phyloP scores from a whole-genome alignment of 306 rosid genomes.

The Vigna radiata region DNA sequence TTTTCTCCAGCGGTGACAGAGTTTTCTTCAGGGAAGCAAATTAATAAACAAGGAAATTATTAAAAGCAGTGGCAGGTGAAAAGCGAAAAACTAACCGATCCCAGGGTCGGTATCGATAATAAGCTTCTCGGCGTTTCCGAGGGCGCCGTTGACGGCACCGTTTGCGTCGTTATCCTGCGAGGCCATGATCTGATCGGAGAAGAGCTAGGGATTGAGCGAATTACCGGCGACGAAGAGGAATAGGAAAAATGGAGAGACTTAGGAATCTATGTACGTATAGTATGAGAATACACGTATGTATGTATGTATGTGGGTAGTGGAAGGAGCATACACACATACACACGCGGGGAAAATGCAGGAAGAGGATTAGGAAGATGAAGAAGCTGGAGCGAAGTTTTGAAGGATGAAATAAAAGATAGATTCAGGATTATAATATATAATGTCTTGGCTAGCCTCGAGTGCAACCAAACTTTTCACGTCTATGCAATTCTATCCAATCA shows the following conservation, averaged over 20 bases:
- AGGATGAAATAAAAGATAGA: neutral
- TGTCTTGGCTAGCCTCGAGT: neutral
- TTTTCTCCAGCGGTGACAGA: neutral
- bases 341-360: conserved; percentile 44
- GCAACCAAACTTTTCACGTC: neutral
- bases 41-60: neutral
- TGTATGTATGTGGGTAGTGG: conserved; percentile 14
- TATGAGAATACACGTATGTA: neutral
- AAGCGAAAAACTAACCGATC: conserved; percentile 65
- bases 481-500: neutral
- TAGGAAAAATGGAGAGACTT: neutral
- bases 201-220: conserved; percentile 43
- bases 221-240: neutral
- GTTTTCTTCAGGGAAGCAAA: neutral
- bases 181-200: conserved; percentile 46
- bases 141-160: conserved; percentile 41
- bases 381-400: neutral
- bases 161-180: conserved; percentile 15
- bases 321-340: conserved; percentile 49
- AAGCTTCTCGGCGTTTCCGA: conserved; percentile 60
- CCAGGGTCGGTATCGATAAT: conserved; percentile 98
- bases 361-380: conserved; percentile 25
- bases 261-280: neutral
- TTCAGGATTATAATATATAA: neutral
- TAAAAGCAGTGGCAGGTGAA: neutral